phyloP scores from a whole-genome alignment of 768 basidiomycete genomes.

The Aureoboletus auriporus region DNA sequence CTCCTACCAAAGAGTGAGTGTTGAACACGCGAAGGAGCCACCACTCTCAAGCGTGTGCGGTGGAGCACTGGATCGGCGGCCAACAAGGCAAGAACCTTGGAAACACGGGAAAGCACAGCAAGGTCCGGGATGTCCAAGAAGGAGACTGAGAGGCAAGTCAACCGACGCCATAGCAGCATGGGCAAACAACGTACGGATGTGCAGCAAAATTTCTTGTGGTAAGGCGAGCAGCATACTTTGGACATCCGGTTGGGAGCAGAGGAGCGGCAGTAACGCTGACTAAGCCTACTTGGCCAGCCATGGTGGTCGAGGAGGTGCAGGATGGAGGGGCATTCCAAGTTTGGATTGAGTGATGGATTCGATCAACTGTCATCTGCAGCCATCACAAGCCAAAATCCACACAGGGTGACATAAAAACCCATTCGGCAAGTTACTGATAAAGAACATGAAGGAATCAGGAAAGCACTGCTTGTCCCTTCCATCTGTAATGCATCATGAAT shows the following conservation, averaged over 20 bases:
- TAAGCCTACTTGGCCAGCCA: not conserved
- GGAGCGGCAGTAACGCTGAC: not conserved
- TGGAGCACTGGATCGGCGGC: conserved; percentile 64
- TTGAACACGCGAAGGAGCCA: conserved; percentile 63
- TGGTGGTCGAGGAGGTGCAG: no score
- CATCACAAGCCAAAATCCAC: no score
- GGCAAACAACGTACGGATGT: conserved; percentile 46
- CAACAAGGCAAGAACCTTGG: conserved; percentile 44
- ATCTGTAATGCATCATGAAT: conserved; percentile 3
- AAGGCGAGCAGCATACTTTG: conserved; percentile 30
- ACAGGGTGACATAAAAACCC: not conserved
- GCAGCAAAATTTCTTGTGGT: conserved; percentile 54
- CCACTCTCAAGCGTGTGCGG: conserved; percentile 52
- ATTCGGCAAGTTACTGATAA: not conserved
- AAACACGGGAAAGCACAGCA: conserved; percentile 45
- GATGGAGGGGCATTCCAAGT: not conserved
- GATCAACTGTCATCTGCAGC: not conserved
- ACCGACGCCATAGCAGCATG: not conserved
- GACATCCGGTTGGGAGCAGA: not conserved
- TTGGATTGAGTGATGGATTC: conserved; percentile 1
- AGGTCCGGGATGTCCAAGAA: conserved; percentile 76
- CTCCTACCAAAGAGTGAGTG: conserved; percentile 62
- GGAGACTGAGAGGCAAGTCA: conserved; percentile 41
- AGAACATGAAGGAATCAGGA: conserved; percentile 8
- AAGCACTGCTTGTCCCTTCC: conserved; percentile 15